Conservation (phyloP, 2,329 filamentous ascomycete species). For the Fusarium succisae region DNA sequence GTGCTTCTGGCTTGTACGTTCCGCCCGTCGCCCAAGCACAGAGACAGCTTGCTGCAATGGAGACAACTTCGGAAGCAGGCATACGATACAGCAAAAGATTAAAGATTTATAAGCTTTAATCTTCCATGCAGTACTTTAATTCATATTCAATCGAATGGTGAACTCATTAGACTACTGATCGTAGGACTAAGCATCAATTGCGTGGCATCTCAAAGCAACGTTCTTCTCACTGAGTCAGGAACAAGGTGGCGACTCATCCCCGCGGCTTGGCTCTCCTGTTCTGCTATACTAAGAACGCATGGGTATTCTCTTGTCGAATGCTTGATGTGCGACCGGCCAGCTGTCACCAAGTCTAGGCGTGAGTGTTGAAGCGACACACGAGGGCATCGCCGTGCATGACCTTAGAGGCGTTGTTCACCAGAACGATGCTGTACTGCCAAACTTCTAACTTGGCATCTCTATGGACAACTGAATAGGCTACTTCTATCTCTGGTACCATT, state of each 20-base stretch:
- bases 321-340: not conserved
- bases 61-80: no score
- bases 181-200: not conserved
- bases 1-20: not conserved
- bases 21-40: no score
- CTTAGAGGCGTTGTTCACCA: no score
- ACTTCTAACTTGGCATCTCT: not conserved
- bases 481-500: not conserved
- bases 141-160: accelerated
- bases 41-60: no score
- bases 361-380: not conserved
- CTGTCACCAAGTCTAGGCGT: not conserved
- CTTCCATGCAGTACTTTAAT: not conserved
- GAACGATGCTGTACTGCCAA: no score
- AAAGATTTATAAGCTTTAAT: not conserved
- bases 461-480: not conserved
- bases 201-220: no score
- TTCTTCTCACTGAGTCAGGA: not conserved
- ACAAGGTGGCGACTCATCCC: not conserved
- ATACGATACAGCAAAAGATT: not conserved
- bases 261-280: no score
- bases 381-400: not conserved
- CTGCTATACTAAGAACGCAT: no score
- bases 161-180: no score
- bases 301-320: not conserved